Evolutionary conservation across 2,329 filamentous ascomycete species (phyloP).

Genomic region (Claviceps citrina): DNA sequence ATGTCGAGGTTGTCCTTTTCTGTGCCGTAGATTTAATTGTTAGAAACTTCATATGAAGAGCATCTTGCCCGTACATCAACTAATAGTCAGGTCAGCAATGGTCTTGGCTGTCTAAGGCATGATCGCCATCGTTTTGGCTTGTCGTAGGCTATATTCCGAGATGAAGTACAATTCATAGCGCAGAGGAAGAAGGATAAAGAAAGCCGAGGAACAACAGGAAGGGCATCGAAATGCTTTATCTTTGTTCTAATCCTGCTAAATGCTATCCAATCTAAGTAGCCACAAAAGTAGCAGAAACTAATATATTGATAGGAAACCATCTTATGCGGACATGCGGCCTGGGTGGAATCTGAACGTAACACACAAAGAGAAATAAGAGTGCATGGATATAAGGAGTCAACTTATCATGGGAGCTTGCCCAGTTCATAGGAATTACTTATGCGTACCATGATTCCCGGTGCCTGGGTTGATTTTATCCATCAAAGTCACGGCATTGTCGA

Average conservation of each 20-base stretch:
- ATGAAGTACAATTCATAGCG: too few species aligned
- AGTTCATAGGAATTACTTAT: slow-evolving; percentile 29
- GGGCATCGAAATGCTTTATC: background rate
- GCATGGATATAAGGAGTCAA: background rate
- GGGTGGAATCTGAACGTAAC: background rate
- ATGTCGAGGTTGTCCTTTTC: background rate
- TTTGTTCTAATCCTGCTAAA: background rate
- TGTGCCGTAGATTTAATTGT: background rate
- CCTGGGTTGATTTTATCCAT: slow-evolving; percentile 22
- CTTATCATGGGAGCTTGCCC: background rate
- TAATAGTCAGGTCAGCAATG: too few species aligned
- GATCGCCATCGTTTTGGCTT: background rate
- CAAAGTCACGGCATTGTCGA: slow-evolving; percentile 20
- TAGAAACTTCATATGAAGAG: too few species aligned
- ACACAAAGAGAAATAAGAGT: too few species aligned
- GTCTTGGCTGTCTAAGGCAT: too few species aligned
- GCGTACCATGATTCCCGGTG: background rate
- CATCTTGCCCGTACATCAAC: too few species aligned
- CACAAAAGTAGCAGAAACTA: background rate
- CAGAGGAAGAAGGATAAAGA: too few species aligned
- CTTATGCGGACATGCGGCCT: background rate
- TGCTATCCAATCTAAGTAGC: background rate
- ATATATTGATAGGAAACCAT: background rate
- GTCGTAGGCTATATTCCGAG: background rate
- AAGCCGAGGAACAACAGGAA: background rate